Evolutionary conservation across 768 basidiomycete genomes (phyloP).

Genomic region (button mushroom (Agaricus bisporus)): DNA sequence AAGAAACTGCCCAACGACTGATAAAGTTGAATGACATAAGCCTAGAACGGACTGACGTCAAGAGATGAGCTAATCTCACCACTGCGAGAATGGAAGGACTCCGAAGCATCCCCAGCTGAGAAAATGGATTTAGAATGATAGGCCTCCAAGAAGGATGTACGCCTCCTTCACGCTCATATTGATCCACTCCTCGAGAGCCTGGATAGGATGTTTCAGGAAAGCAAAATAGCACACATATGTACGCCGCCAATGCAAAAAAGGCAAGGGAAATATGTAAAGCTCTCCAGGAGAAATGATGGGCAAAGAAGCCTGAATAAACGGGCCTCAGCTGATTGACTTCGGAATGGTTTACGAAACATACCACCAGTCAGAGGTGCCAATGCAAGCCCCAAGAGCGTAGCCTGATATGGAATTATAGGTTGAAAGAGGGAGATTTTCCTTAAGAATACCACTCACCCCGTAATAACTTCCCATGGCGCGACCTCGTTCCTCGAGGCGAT

Average conservation of each 20-base stretch:
- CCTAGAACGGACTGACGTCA: not conserved
- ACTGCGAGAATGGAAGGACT: conserved; percentile 50
- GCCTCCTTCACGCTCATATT: conserved; percentile 19
- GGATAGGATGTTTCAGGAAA: conserved; percentile 69
- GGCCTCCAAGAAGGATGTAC: conserved; percentile 18
- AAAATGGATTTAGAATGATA: conserved; percentile 51
- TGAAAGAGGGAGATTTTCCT: not conserved
- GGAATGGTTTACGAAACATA: conserved; percentile 9
- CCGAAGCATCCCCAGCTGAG: conserved; percentile 37
- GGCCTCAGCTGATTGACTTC: not conserved
- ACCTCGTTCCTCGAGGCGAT: conserved; percentile 54
- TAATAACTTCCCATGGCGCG: conserved; percentile 57
- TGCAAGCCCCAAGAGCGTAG: conserved; percentile 51
- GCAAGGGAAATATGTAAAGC: conserved; percentile 46
- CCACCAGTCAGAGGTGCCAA: conserved; percentile 57
- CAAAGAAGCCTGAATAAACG: conserved; percentile 9
- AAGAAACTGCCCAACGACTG: conserved; percentile 20
- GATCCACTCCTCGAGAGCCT: conserved; percentile 47
- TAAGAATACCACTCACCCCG: conserved; percentile 28
- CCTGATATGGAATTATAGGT: conserved; percentile 23
- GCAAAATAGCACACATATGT: conserved; percentile 33
- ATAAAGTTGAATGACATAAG: conserved; percentile 7
- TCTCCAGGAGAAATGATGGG: conserved; percentile 50
- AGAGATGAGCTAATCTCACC: conserved; percentile 25
- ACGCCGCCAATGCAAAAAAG: conserved; percentile 31